Base-by-base conservation (phyloP, 2,329 filamentous ascomycete genomes). In the Waltergamsia citrina region DNA sequence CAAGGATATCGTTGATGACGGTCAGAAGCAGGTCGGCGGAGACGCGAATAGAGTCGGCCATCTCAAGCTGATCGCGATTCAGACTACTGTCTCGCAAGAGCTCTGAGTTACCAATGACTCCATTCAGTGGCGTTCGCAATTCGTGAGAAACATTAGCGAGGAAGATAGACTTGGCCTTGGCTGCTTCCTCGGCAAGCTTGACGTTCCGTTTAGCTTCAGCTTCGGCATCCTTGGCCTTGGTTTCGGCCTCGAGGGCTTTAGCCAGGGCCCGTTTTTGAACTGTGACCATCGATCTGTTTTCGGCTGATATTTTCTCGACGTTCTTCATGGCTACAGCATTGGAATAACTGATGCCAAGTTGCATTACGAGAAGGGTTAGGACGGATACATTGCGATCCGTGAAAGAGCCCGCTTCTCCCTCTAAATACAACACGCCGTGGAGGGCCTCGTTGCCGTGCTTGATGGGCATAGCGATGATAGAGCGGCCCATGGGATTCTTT, bases 1-100 rank as follows among this genome's bases (percentile, higher is more conserved):
- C 90, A 5, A 95, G 67, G 34, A 95, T 94, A 50, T 96, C 90
- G 50, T 95, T 95, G 60, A 95, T 95, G 31, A 95, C 85, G 0
- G 87, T 92, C 18, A 95, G 66, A 11, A 95, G 62, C 12, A 92
- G 77, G 51, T 95, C 87, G 0, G 85, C 86, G 32, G 85, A 93
- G 21, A 88, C 72, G 32, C 85, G 77, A 35, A 93, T 92, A 12
- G 85, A 90, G 50, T 93, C 85, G 4, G 85, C 83, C 67, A 87
- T 92, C 44, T 93, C 85, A 21, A 78, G 69, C 54, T 93, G 85
- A 41, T 93, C 85, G 38, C 68, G 71, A 43, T 82, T 78, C 34
- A 93, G 63, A 16, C 72, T 63, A 46, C 82, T 88, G 49, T 92
- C 85, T 31, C 84, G 69, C 7, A 93, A 59, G 12, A 94, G 71